Base-by-base conservation (phyloP, 2,329 filamentous ascomycete species). In the Ophiosphaerella narmari region DNA sequence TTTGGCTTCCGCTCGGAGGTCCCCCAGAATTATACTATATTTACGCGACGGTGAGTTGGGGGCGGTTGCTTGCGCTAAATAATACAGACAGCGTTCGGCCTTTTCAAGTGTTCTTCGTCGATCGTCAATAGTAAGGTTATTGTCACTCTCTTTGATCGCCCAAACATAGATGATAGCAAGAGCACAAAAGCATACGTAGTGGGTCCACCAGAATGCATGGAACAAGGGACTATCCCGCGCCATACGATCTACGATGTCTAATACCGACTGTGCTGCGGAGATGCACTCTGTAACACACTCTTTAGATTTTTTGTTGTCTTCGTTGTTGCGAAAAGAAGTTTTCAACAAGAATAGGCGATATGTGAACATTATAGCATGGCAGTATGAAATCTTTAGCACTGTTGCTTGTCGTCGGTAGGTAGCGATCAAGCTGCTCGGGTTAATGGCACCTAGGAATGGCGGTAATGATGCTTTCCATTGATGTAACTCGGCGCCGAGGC, bases 121-220 rank as follows among this genome's bases (percentile, higher is more conserved):
- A 24, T 62, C 48, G n/a, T 50, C 36, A 8, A 41, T 32, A 18
- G 47, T 55, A 1, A 43, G 39, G 2, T 18, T 31, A 23, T 60
- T 46, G n/a, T 50, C 50, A 21, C 54, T 59, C 35, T 64, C 67
- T 51, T 78, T 75, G 18, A 80, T 79, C 7, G 77, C 69, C 72
- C 76, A 80, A 0, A 81, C 75, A 26, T 80, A 80, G 0, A 78
- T 70, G 0, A 80, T 73, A 0, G 74, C 74, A 4, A 81, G 54
- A 1, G 79, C 77, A 49, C 78, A 81, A 31, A 81, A 80, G 1
- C 74, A 75, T 0, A 79, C 75, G 39, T 80, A 80, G 16, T 77
- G 77, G 8, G 76, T 80, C 72, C 77, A 80, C 77, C 77, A 79
- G 23, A 78, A 72, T 0, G 76, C 75, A 36, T 78, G 73, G 24